Conservation (phyloP, 129 eudicot genomes). For the Cynara cardunculus region DNA sequence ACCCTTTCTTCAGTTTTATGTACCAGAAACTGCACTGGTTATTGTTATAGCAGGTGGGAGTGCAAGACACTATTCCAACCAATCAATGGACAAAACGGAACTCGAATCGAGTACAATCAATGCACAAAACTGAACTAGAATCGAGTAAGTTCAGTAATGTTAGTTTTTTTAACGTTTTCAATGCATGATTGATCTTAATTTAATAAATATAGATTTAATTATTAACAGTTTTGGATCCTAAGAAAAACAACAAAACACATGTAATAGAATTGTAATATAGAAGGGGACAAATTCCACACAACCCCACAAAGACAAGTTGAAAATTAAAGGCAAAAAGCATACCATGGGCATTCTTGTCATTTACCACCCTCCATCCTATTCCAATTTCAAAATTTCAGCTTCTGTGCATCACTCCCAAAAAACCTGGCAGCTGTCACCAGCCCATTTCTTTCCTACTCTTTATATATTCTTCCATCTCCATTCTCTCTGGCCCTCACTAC, state of each 20-base stretch:
- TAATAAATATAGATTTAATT: too few species aligned
- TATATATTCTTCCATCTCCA: slow-evolving; percentile 15
- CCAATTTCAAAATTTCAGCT: slow-evolving; percentile 22
- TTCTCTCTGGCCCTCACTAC: neutral
- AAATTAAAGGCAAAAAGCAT: neutral
- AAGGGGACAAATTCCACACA: neutral
- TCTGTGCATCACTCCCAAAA: slow-evolving; percentile 23
- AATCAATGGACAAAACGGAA: too few species aligned
- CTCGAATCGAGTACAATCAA: too few species aligned
- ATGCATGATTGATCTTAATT: too few species aligned
- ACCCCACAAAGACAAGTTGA: slow-evolving; percentile 4
- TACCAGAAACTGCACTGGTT: too few species aligned
- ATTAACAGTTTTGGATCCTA: neutral
- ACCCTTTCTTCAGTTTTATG: too few species aligned
- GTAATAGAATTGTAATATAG: neutral
- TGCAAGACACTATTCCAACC: too few species aligned
- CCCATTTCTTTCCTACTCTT: slow-evolving; percentile 34
- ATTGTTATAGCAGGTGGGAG: too few species aligned
- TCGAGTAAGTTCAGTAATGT: too few species aligned
- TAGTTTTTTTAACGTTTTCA: too few species aligned
- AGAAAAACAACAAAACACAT: neutral
- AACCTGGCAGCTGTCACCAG: slow-evolving; percentile 75
- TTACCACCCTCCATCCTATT: neutral
- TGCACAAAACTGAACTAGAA: too few species aligned
- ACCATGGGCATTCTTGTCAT: neutral